Percentiles rank a stretch among this genome's conserved stretches.
phyloP scores from a whole-genome alignment of 1,139 yeast species.

The Saccharomycopsis crataegensis region DNA sequence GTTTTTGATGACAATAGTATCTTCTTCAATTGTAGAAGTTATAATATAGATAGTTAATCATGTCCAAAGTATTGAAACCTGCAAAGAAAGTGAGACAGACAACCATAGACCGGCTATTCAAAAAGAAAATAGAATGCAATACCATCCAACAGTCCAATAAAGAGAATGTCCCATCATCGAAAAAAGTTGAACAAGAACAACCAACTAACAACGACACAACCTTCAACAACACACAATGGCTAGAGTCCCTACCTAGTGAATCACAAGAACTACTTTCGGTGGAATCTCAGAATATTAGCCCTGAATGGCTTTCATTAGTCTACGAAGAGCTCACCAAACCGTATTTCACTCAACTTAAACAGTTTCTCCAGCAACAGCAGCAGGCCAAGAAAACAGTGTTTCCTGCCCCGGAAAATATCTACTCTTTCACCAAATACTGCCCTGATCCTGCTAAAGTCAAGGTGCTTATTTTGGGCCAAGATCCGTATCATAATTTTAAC shows the following conservation, averaged over 20 bases:
- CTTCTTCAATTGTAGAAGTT: too few species aligned
- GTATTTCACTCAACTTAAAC: constrained; percentile 58
- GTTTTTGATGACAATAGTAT: too few species aligned
- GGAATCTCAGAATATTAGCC: constrained; percentile 66
- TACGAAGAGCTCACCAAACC: constrained; percentile 75
- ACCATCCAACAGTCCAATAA: too few species aligned
- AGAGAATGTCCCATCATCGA: not conserved
- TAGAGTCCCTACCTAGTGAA: constrained; percentile 43
- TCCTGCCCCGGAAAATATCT: constrained; percentile 74
- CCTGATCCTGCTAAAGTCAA: constrained; percentile 60
- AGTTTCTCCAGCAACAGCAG: constrained; percentile 34
- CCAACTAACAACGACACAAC: not conserved
- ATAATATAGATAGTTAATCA: too few species aligned
- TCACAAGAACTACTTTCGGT: constrained; percentile 49
- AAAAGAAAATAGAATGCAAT: too few species aligned
- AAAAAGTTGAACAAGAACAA: not conserved
- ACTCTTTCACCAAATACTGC: constrained; percentile 88
- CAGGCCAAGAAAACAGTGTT: constrained; percentile 43
- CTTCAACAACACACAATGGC: constrained; percentile 25
- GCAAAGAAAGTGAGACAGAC: too few species aligned
- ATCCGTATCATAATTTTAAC: constrained; percentile 86
- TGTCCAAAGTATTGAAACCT: too few species aligned
- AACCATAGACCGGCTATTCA: too few species aligned
- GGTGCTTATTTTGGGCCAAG: constrained; percentile 88
- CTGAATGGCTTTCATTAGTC: constrained; percentile 68